Conservation (phyloP, 257 asterid genomes). For the Handroanthus guayacan region DNA sequence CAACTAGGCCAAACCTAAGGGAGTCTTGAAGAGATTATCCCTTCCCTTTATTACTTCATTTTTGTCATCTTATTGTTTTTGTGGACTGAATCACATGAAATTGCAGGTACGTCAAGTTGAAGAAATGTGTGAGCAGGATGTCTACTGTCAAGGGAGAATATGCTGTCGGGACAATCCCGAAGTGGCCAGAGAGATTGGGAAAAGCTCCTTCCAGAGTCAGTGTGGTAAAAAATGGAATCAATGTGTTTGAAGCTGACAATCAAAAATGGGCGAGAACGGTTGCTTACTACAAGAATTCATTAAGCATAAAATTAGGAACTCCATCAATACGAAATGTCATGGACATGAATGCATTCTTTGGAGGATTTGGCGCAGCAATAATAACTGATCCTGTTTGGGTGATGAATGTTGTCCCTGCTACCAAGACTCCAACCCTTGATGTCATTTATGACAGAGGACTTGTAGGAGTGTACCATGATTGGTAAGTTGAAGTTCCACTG, state of each 20-base stretch:
- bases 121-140: slow-evolving; percentile 81
- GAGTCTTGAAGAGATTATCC: too few species aligned
- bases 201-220: slow-evolving; percentile 79
- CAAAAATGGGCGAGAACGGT: slow-evolving; percentile 80
- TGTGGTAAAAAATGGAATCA: slow-evolving; percentile 66
- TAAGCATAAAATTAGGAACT: slow-evolving; percentile 80
- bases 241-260: slow-evolving; percentile 87
- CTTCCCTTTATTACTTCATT: too few species aligned
- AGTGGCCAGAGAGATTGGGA: slow-evolving; percentile 85
- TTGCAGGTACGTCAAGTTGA: slow-evolving; percentile 85
- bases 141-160: slow-evolving; percentile 64
- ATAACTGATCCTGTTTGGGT: slow-evolving; percentile 92
- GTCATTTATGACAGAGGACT: slow-evolving; percentile 95
- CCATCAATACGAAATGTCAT: slow-evolving; percentile 84
- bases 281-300: slow-evolving; percentile 76
- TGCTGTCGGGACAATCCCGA: slow-evolving; percentile 79
- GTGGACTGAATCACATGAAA: slow-evolving; percentile 15
- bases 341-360: slow-evolving; percentile 99
- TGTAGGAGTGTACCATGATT: slow-evolving; percentile 89
- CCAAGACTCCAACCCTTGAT: slow-evolving; percentile 74
- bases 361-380: slow-evolving; percentile 93
- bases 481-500: slow-evolving; percentile 58
- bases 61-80: too few species aligned
- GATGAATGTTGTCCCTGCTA: slow-evolving; percentile 93
- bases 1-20: too few species aligned